These are phyloP conservation scores for Populus ilicifolia DNA, from an alignment of 345 rosid species.

Conservation along the genomic window DNA sequence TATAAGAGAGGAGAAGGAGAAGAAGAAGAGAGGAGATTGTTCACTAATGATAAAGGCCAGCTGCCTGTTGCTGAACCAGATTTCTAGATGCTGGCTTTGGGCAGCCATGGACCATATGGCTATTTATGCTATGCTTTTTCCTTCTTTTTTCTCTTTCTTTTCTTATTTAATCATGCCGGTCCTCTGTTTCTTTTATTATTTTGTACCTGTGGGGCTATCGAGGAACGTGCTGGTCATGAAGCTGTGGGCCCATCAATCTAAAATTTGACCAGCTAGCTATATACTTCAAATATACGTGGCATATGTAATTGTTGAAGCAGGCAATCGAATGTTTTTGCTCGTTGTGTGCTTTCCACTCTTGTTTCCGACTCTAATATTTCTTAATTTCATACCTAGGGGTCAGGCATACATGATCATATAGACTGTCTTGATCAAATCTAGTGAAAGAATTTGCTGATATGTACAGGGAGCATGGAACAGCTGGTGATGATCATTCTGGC, in stretches of 20 bases:
- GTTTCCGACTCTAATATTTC: not conserved
- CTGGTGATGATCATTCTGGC: not conserved
- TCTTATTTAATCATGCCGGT: constrained; percentile 24
- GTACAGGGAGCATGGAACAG: not conserved
- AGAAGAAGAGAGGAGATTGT: constrained; percentile 11
- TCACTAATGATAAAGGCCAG: constrained; percentile 15
- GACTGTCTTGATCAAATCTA: not conserved
- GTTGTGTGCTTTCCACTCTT: not conserved
- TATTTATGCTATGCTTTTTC: constrained; percentile 12
- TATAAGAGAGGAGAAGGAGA: constrained; percentile 1
- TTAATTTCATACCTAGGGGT: not conserved
- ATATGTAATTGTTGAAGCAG: not conserved
- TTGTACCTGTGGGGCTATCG: constrained; percentile 39
- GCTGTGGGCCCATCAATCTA: constrained; percentile 33
- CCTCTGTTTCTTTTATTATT: constrained; percentile 16
- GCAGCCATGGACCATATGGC: not conserved
- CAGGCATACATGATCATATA: not conserved
- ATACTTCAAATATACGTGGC: not conserved
- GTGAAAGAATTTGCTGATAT: not conserved
- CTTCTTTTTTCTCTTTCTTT: constrained; percentile 13
- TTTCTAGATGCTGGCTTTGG: constrained; percentile 27
- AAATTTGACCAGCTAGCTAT: constrained; percentile 10
- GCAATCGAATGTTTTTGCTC: not conserved
- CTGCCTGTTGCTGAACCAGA: constrained; percentile 15
- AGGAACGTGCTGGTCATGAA: constrained; percentile 57